Percentiles rank a stretch among this genome's conserved stretches.
phyloP scores from a whole-genome alignment of 495 filamentous ascomycete species.

The Cetradonia linearis region DNA sequence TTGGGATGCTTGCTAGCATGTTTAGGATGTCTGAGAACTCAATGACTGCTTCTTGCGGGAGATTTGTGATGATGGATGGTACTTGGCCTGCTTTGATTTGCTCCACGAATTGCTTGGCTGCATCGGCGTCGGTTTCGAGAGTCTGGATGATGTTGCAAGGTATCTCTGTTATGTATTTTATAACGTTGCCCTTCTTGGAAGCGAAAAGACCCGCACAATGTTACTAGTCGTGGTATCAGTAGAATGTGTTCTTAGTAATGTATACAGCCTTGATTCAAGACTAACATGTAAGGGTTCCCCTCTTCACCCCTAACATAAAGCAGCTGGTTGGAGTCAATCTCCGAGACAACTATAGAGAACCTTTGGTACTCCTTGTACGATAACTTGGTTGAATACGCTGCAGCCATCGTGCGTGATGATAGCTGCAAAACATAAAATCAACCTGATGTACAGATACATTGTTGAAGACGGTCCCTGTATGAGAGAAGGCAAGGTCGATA shows the following conservation, averaged over 20 bases:
- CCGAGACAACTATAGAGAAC: background rate
- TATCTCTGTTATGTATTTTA: background rate
- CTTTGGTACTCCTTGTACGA: background rate
- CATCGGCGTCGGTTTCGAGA: constrained; percentile 6
- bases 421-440: background rate
- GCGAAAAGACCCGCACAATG: constrained; percentile 10
- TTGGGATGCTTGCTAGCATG: constrained; percentile 5
- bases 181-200: constrained; percentile 7
- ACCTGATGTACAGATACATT: background rate
- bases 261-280: background rate
- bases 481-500: background rate
- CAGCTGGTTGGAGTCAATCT: background rate
- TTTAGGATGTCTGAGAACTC: constrained; percentile 8
- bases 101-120: constrained; percentile 12
- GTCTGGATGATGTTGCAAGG: constrained; percentile 15
- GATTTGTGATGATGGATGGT: constrained; percentile 13
- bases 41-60: constrained; percentile 13
- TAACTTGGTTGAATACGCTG: background rate
- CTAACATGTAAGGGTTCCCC: background rate
- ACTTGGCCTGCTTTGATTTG: constrained; percentile 15
- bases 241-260: background rate
- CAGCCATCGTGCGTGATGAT: background rate
- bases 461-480: background rate
- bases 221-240: constrained; percentile 11
- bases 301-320: background rate